Evolutionary conservation across 2,329 filamentous ascomycete genomes (phyloP).

Genomic region (Daldinia sp.): DNA sequence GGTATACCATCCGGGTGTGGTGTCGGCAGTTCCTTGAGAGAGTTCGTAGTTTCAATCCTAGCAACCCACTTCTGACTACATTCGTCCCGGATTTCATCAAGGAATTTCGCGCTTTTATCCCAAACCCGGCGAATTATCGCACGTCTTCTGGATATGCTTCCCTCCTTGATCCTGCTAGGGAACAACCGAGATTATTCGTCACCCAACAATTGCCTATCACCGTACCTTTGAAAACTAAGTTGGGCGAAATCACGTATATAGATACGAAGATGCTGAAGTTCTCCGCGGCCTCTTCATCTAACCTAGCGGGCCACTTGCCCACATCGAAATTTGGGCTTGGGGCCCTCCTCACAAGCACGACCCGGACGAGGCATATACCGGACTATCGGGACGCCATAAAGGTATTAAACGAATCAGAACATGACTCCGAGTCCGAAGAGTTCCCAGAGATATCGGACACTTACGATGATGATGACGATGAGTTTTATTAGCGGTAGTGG

Average conservation of each 20-base stretch:
- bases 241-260: background rate
- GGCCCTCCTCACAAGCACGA: constrained; percentile 19
- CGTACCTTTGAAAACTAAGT: constrained; percentile 9
- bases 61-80: constrained; percentile 28
- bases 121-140: constrained; percentile 48
- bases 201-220: constrained; percentile 11
- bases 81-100: constrained; percentile 54
- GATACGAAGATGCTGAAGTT: background rate
- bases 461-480: constrained; percentile 18
- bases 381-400: background rate
- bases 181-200: constrained; percentile 30
- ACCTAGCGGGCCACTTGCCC: constrained; percentile 30
- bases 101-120: constrained; percentile 59
- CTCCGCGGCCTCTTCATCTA: constrained; percentile 22
- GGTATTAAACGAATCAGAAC: background rate
- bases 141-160: constrained; percentile 51
- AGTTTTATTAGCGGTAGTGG: background rate
- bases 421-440: background rate
- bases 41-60: constrained; percentile 10
- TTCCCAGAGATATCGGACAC: background rate
- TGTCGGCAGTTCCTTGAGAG: constrained; percentile 40
- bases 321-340: constrained; percentile 24
- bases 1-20: constrained; percentile 45
- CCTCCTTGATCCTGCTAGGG: constrained; percentile 44
- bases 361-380: background rate